Evolutionary conservation across 208 protist genomes (phyloP).

Genomic region (Acanthamoeba healyi): DNA sequence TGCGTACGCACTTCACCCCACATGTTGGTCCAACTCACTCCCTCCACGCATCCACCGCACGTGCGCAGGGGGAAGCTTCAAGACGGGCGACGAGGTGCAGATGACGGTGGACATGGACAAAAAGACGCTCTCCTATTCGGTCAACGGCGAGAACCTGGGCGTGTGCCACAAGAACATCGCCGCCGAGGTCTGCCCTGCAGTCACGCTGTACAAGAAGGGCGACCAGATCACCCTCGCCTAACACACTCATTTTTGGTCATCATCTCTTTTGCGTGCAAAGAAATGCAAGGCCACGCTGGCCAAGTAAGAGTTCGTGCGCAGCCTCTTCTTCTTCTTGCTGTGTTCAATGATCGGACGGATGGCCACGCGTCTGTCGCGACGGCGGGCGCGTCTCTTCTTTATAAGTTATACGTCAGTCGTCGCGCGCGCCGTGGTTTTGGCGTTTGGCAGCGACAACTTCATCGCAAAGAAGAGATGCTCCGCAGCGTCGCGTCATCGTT

Average conservation of each 20-base stretch:
- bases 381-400: no score
- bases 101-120: slow-evolving; percentile 41
- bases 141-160: slow-evolving; percentile 27
- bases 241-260: neutral
- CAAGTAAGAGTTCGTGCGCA: no score
- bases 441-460: no score
- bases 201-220: slow-evolving; percentile 43
- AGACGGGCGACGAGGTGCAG: slow-evolving; percentile 23
- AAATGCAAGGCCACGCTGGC: no score
- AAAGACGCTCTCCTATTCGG: neutral
- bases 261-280: no score
- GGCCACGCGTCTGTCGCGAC: no score
- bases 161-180: slow-evolving; percentile 54
- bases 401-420: no score
- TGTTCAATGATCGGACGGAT: no score
- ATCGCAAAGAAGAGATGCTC: neutral
- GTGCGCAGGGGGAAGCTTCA: neutral
- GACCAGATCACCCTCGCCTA: slow-evolving; percentile 1
- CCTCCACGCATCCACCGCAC: neutral
- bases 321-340: no score
- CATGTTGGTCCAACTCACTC: neutral
- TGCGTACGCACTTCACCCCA: neutral
- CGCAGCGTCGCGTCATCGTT: neutral
- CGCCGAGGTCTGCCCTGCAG: slow-evolving; percentile 27
- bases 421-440: no score